phyloP scores from a whole-genome alignment of 768 basidiomycete species.

The Gymnopilus dilepis region DNA sequence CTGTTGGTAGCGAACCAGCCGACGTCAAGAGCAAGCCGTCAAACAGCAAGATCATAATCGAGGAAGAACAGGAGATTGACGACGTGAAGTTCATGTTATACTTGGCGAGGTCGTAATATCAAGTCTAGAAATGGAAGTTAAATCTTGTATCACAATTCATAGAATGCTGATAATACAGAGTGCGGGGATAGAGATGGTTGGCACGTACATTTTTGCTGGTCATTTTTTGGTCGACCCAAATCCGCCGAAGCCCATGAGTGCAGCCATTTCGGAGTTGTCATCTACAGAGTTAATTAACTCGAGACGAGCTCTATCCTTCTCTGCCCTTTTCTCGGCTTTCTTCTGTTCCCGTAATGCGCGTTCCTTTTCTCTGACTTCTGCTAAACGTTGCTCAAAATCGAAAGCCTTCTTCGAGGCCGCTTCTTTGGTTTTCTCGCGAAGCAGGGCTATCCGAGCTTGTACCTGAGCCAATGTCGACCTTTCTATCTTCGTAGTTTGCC shows the following conservation, averaged over 20 bases:
- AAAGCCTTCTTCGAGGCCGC: slow-evolving; percentile 86
- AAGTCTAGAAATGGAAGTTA: slow-evolving; percentile 20
- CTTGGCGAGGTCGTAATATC: slow-evolving; percentile 57
- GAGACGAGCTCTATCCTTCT: slow-evolving; percentile 72
- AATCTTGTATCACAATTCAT: slow-evolving; percentile 30
- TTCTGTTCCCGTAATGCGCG: slow-evolving; percentile 67
- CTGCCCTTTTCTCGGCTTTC: slow-evolving; percentile 81
- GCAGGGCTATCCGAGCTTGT: slow-evolving; percentile 82
- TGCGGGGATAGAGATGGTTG: background rate
- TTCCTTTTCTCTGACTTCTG: slow-evolving; percentile 81
- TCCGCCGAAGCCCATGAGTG: slow-evolving; percentile 90
- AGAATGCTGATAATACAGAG: slow-evolving; percentile 30
- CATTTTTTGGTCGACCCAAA: slow-evolving; percentile 89
- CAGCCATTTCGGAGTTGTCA: slow-evolving; percentile 69
- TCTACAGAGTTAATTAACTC: slow-evolving; percentile 61
- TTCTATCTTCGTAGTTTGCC: slow-evolving; percentile 93
- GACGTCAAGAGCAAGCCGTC: slow-evolving; percentile 59
- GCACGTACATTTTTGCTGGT: slow-evolving; percentile 35
- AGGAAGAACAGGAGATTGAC: slow-evolving; percentile 88
- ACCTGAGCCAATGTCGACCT: slow-evolving; percentile 94
- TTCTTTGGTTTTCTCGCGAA: slow-evolving; percentile 88
- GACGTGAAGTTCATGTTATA: slow-evolving; percentile 79
- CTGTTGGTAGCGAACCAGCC: slow-evolving; percentile 72
- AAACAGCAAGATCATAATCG: slow-evolving; percentile 61
- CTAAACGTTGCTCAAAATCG: slow-evolving; percentile 91